Percentiles rank a stretch among this genome's conserved stretches.
Conservation (phyloP, 345 rosid genomes). For the Rubroshorea leprosula region DNA sequence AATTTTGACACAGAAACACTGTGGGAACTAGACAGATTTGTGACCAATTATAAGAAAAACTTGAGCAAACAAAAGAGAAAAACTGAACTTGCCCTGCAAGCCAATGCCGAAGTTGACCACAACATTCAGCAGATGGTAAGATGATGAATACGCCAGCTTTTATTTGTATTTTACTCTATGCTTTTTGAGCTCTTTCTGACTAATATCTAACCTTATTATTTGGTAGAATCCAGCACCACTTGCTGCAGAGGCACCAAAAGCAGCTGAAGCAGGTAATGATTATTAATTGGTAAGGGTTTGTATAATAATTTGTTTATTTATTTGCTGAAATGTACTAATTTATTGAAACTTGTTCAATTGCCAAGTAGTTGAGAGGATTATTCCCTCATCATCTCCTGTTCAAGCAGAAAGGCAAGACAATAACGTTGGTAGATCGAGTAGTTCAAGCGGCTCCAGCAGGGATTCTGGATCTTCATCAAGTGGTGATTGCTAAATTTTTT, state of each 20-base stretch:
- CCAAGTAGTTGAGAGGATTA: slow-evolving; percentile 22
- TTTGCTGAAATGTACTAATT: slow-evolving; percentile 4
- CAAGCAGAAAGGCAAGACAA: slow-evolving; percentile 29
- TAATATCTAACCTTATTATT: not conserved
- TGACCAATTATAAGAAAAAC: slow-evolving; percentile 32
- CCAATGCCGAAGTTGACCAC: not conserved
- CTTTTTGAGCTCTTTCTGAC: not conserved
- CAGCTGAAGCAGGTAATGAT: slow-evolving; percentile 32
- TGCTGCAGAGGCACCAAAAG: slow-evolving; percentile 21
- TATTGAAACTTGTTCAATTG: slow-evolving; percentile 6
- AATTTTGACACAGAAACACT: slow-evolving; percentile 72
- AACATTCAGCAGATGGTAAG: not conserved
- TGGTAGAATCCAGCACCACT: slow-evolving; percentile 30
- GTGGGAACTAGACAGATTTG: slow-evolving; percentile 80
- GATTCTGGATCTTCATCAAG: slow-evolving; percentile 45
- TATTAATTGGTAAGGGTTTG: slow-evolving; percentile 7
- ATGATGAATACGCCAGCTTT: slow-evolving; percentile 10
- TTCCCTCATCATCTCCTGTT: slow-evolving; percentile 19
- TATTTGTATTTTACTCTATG: not conserved
- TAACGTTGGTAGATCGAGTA: slow-evolving; percentile 29
- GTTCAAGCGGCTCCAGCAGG: slow-evolving; percentile 44
- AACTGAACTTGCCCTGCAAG: not conserved
- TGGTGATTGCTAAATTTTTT: slow-evolving; percentile 27
- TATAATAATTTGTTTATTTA: not conserved
- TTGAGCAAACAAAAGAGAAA: not conserved